These are phyloP conservation scores for Daldinia vernicosa DNA, from an alignment of 495 filamentous ascomycete species.

Conservation along the genomic window DNA sequence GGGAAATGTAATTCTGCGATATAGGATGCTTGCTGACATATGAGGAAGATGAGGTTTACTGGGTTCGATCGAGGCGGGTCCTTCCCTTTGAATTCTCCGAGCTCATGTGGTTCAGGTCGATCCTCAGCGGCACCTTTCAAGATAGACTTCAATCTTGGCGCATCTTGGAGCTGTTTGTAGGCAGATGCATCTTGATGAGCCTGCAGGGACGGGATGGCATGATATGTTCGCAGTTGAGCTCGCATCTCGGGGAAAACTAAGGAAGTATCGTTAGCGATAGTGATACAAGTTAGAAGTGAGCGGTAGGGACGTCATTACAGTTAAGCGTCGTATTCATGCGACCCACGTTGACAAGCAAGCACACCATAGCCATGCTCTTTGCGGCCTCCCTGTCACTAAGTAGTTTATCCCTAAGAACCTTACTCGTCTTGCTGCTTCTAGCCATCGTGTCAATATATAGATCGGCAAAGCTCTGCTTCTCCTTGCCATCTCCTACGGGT, in stretches of 20 bases:
- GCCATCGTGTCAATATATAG: conserved; percentile 99
- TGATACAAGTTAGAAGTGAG: neutral
- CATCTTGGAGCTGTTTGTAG: conserved; percentile 98
- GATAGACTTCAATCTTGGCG: conserved; percentile 94
- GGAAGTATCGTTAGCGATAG: conserved; percentile 45
- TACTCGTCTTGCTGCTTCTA: conserved; percentile 97
- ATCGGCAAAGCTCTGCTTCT: conserved; percentile 88
- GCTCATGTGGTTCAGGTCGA: conserved; percentile 80
- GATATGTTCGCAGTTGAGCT: conserved; percentile 95
- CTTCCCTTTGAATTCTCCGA: conserved; percentile 78
- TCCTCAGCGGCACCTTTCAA: conserved; percentile 97
- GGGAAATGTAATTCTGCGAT: conserved; percentile 94
- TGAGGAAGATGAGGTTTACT: conserved; percentile 95
- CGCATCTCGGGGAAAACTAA: conserved; percentile 99
- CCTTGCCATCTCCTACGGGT: conserved; percentile 63
- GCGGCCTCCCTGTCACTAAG: conserved; percentile 90
- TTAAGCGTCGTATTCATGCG: conserved; percentile 99
- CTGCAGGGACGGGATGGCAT: conserved; percentile 95
- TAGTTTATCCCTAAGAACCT: conserved; percentile 96
- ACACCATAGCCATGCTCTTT: conserved; percentile 99
- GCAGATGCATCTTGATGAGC: conserved; percentile 93
- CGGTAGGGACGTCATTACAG: conserved; percentile 65
- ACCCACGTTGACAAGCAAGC: conserved; percentile 94
- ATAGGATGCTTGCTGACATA: conserved; percentile 89
- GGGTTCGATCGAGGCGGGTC: conserved; percentile 88